Percentiles rank a stretch among this genome's conserved stretches.
Evolutionary conservation across 176 grass and related monocot genomes (phyloP).

Genomic region (Neostapfia colusana): DNA sequence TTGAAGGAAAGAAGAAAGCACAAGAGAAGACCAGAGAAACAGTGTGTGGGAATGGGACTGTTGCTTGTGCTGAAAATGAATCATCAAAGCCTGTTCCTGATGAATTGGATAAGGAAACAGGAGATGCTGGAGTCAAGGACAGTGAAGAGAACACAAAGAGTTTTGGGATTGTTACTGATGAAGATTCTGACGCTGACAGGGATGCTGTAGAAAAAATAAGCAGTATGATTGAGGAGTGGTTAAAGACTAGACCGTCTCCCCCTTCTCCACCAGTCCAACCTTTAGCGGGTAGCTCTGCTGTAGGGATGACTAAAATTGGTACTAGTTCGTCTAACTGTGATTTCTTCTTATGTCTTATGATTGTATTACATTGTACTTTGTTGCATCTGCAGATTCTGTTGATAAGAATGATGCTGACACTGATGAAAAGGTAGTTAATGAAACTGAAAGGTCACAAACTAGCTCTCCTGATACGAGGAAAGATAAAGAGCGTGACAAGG

Average conservation of each 20-base stretch:
- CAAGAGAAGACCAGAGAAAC: constrained; percentile 72
- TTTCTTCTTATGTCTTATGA: constrained; percentile 9
- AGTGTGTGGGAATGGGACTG: constrained; percentile 38
- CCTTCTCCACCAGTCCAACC: constrained; percentile 51
- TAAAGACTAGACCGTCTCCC: constrained; percentile 80
- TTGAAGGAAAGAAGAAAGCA: constrained; percentile 80
- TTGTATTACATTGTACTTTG: constrained; percentile 23
- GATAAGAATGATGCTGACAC: constrained; percentile 63
- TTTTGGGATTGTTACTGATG: constrained; percentile 84
- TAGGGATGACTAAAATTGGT: constrained; percentile 66
- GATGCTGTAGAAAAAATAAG: constrained; percentile 61
- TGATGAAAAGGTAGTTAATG: constrained; percentile 64
- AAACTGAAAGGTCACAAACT: constrained; percentile 63
- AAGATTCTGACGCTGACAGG: constrained; percentile 74
- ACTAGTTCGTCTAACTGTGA: neutral
- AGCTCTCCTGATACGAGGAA: constrained; percentile 73
- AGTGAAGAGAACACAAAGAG: constrained; percentile 56
- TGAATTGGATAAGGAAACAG: constrained; percentile 57
- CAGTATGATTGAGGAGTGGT: constrained; percentile 82
- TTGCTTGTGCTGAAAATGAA: constrained; percentile 54
- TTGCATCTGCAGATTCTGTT: constrained; percentile 56
- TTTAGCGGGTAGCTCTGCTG: constrained; percentile 50
- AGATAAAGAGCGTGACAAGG: constrained; percentile 71
- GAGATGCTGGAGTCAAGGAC: constrained; percentile 53
- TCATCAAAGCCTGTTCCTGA: constrained; percentile 45